A percentile compares a stretch with the other conserved stretches of the same genome.
Evolutionary conservation across 208 protist species (phyloP).

Genomic region (Strigomonas oncopelti): DNA sequence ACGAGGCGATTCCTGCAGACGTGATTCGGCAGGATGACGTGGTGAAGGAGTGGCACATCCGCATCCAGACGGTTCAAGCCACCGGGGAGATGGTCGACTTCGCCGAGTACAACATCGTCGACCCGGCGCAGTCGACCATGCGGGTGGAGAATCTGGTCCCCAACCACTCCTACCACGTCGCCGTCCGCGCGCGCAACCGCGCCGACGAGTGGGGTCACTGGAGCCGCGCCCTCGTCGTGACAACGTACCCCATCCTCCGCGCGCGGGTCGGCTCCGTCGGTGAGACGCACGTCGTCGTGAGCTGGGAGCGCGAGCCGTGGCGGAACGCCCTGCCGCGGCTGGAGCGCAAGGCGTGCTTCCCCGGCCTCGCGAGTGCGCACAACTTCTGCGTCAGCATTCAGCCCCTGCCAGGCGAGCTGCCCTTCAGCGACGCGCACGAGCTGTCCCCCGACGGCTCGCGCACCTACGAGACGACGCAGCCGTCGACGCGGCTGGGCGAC

Average conservation of each 20-base stretch:
- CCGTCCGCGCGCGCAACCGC: conserved; percentile 70
- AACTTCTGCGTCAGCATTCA: conserved; percentile 87
- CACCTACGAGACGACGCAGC: conserved; percentile 89
- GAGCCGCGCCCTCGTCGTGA: conserved; percentile 50
- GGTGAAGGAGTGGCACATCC: conserved; percentile 82
- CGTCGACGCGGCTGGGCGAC: conserved; percentile 73
- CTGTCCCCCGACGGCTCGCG: conserved; percentile 77
- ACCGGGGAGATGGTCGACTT: conserved; percentile 9
- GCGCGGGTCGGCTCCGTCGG: conserved; percentile 60
- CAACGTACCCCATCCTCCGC: conserved; percentile 74
- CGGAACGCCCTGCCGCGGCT: conserved; percentile 4
- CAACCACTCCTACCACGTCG: conserved; percentile 64
- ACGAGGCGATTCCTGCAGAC: conserved; percentile 21
- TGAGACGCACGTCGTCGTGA: conserved; percentile 82
- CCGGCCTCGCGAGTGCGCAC: conserved; percentile 58
- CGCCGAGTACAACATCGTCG: conserved; percentile 8
- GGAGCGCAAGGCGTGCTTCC: conserved; percentile 66
- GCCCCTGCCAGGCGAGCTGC: conserved; percentile 56
- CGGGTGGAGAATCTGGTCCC: conserved; percentile 64
- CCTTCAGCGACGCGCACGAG: conserved; percentile 79
- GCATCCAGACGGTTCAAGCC: conserved; percentile 37
- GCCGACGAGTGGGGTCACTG: conserved; percentile 86
- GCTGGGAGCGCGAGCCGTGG: conserved; percentile 59
- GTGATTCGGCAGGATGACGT: conserved; percentile 57
- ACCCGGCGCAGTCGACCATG: conserved; percentile 36